Conservation (phyloP, 305 asterid genomes). For the Coffea humblotiana region DNA sequence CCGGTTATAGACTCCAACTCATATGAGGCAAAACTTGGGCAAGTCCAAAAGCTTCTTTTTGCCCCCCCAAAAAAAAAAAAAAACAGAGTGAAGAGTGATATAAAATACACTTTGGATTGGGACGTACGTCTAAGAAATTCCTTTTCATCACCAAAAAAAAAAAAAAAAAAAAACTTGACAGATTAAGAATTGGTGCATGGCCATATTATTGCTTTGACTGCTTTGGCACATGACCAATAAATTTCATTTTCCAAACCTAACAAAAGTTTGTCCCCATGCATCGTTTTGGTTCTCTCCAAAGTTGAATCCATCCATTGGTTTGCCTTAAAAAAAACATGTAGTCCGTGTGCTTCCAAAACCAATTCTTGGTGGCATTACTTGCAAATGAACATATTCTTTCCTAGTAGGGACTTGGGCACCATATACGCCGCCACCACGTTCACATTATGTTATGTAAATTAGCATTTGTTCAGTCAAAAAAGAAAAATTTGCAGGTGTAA, state of each 20-base stretch:
- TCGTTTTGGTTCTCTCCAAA: neutral
- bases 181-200: neutral
- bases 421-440: neutral
- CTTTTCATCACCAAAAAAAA: neutral
- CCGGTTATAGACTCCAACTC: neutral
- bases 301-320: neutral
- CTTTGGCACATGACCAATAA: neutral
- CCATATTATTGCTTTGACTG: neutral
- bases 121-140: neutral
- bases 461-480: neutral
- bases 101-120: neutral
- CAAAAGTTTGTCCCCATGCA: neutral
- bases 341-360: neutral
- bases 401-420: neutral
- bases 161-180: neutral
- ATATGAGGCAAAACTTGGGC: neutral
- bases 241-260: neutral
- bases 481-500: no score
- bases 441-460: no score
- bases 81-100: neutral
- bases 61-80: neutral
- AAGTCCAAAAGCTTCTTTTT: neutral
- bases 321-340: neutral
- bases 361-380: neutral
- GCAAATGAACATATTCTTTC: neutral